Base-by-base conservation (phyloP, 495 filamentous ascomycete species). In the Lasiosphaeria hispida region DNA sequence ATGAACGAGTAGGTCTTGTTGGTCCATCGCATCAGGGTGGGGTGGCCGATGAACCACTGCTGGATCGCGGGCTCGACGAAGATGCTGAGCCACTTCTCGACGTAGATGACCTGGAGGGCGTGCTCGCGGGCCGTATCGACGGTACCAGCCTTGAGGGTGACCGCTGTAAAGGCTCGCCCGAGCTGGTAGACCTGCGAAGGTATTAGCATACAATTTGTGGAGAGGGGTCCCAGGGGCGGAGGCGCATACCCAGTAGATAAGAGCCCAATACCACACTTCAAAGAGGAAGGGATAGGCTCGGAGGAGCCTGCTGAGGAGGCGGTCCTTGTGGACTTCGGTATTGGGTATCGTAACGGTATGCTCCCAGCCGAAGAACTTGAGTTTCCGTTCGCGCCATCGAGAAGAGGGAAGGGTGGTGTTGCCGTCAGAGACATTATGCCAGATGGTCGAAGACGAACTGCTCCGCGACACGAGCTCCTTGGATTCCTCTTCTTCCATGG, bases 241-340 rank as follows among this genome's bases (percentile, higher is more conserved):
- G 45, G 75, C 75, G 68, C 88, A 86, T 70, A 89, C 83, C 61
- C 80, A 80, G 66, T 86, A 87, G 47, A 85, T 88, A 33, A 84
- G 69, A 45, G 83, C 84, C 89, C 89, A 92, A 62, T 93, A 92
- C 78, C 87, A 91, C 63, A 86, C 86, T 69, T 93, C 89, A 18
- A 87, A 82, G 19, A 92, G 67, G 63, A 93, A 93, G 10, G 89
- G 89, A 50, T 89, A 82, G 58, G 82, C 85, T 36, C 79, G 74
- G 7, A 93, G 75, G 18, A 91, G 55, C 2, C 84, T 72, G 56
- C 69, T 72, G 50, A 70, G 67, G 30, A 70, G 47, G 11, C 68
- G 67, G 47, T 70, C 61, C 19, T 49, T 58, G 49, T 64, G 59
- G 14, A 70, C 30, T 39, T 66, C 68, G 10, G 63, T 70, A 48